Evolutionary conservation across 1,284 basidiomycete genomes (phyloP), one percentile per base, ranked within the genome.

Genomic region (Prillingera fragicola): DNA sequence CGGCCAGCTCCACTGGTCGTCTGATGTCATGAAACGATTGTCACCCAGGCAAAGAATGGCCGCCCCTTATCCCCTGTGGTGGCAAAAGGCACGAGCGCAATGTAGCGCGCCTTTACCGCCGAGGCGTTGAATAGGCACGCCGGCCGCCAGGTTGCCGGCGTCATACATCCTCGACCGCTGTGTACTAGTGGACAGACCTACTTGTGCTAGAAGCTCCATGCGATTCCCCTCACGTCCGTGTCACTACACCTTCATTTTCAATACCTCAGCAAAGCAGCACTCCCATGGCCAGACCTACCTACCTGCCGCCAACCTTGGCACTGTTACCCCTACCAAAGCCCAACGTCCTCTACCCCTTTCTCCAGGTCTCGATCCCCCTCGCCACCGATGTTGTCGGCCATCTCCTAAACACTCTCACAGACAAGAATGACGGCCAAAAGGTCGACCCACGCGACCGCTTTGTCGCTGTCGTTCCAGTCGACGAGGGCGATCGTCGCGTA

Each of bases 381-480:
- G 40, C 56, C 10, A 50, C 57, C 10, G 38, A 52, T 10, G 60
- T 64, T 17, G 53, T 65, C 15, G 51, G 54, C 13, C 43, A 55
- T 18, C 45, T 69, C 8, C 54, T 67, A 13, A 51, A 62, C 26
- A 56, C 60, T 22, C 50, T 67, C 18, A 48, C 54, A 3, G 56
- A 57, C 26, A 59, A 67, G 33, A 44, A 50, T 9, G 50, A 51
- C 25, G 25, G 48, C 28, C 42, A 56, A 33, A 56, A 50, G 48
- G 24, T 34, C n/a, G 48, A 50, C 33, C 29, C 38, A 27, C 52
- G 48, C 36, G 52, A 50, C 19, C 44, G 52, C 17, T 47, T 44
- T 31, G 48, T 69, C 14, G 67, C 60, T 1, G 61, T 61, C 27
- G 59, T 67, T 4, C 67, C 67, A 17, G 67, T 67, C 14, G 43